Evolutionary conservation across 768 basidiomycete species (phyloP).

Genomic region (Tylopilus balloui): DNA sequence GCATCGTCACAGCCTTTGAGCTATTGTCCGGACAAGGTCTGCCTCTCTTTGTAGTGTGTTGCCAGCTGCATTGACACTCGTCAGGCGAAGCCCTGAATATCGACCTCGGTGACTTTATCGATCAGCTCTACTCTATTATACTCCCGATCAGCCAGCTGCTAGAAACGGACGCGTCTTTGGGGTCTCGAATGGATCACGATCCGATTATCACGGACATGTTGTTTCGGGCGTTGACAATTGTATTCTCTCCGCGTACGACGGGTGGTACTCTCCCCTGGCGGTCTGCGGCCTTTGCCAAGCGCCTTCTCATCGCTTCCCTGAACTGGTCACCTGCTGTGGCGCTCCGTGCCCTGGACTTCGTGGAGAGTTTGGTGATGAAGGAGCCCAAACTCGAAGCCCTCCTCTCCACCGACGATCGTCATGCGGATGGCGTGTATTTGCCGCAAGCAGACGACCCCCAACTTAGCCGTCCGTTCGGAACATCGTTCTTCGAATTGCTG

Average conservation of each 20-base stretch:
- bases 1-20: constrained; percentile 96
- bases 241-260: constrained; percentile 71
- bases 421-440: constrained; percentile 78
- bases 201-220: constrained; percentile 61
- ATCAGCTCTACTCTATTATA: constrained; percentile 78
- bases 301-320: constrained; percentile 75
- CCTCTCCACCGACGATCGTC: constrained; percentile 82
- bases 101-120: constrained; percentile 86
- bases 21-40: constrained; percentile 92
- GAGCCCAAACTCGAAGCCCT: constrained; percentile 81
- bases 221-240: constrained; percentile 78
- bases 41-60: constrained; percentile 8
- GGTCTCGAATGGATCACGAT: constrained; percentile 26
- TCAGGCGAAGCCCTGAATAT: constrained; percentile 96
- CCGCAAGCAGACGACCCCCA: constrained; percentile 88
- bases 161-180: constrained; percentile 51
- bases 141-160: constrained; percentile 64
- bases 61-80: constrained; percentile 5
- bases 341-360: constrained; percentile 68
- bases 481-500: constrained; percentile 83
- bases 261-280: constrained; percentile 63
- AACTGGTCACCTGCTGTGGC: constrained; percentile 72
- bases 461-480: constrained; percentile 73
- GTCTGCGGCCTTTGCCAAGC: constrained; percentile 89
- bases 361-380: constrained; percentile 64